Evolutionary conservation across 306 rosid genomes (phyloP).

Genomic region (barrel medic (Medicago truncatula)): MtrunA17r5.0-ANR NC_053044.1:2116001-2116500

Average conservation of each 20-base stretch:
- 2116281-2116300: constrained; percentile 4
- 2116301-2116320: constrained; percentile 16
- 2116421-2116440: background rate
- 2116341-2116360: background rate
- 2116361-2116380: background rate
- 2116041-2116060: background rate
- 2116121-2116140: background rate
- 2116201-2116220: background rate
- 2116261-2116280: constrained; percentile 16
- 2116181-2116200: constrained; percentile 13
- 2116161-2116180: constrained; percentile 19
- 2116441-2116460: background rate
- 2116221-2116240: background rate
- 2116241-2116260: background rate
- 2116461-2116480: background rate
- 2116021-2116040: background rate
- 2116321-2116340: background rate
- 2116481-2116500: background rate
- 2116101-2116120: background rate
- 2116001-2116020: background rate
- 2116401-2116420: background rate
- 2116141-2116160: background rate
- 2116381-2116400: background rate
- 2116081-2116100: background rate
- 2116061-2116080: constrained; percentile 1